A percentile compares a stretch with the other conserved stretches of the same genome.
Evolutionary conservation across 805 yeast genomes (phyloP).

Genomic region (Suhomyces faveliae): DNA sequence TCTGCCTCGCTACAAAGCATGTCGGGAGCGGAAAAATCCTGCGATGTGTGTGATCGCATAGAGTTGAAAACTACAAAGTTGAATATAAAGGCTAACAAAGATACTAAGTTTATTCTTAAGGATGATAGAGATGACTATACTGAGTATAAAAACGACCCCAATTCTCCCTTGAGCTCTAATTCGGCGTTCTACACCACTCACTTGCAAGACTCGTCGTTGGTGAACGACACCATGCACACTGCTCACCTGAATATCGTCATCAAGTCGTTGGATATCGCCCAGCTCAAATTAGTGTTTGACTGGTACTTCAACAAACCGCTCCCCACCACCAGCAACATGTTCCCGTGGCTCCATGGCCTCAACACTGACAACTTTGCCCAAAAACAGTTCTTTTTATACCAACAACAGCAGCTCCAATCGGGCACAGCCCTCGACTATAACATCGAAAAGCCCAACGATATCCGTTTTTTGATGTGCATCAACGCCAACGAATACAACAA

Average conservation of each 20-base stretch:
- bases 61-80: conserved; percentile 39
- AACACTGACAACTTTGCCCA: conserved; percentile 57
- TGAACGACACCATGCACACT: not conserved
- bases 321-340: conserved; percentile 68
- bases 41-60: conserved; percentile 38
- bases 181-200: conserved; percentile 2
- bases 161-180: conserved; percentile 3
- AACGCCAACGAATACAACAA: conserved; percentile 13
- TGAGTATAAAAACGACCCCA: not conserved
- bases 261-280: conserved; percentile 11
- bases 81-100: conserved; percentile 14
- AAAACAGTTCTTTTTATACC: conserved; percentile 42
- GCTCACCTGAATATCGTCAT: conserved; percentile 8
- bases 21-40: conserved; percentile 7
- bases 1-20: conserved; percentile 2
- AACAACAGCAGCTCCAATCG: conserved; percentile 19
- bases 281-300: conserved; percentile 21
- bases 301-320: conserved; percentile 40
- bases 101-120: not conserved
- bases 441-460: conserved; percentile 23
- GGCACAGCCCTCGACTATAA: conserved; percentile 8
- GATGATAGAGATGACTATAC: not conserved
- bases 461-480: conserved; percentile 43
- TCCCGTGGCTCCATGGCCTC: conserved; percentile 91
- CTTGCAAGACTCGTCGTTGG: not conserved